A percentile compares a stretch with the other conserved stretches of the same genome.
These are phyloP conservation scores for Globisporangium apiculatum DNA, from an alignment of 352 stramenopile genomes.

Conservation along the genomic window DNA sequence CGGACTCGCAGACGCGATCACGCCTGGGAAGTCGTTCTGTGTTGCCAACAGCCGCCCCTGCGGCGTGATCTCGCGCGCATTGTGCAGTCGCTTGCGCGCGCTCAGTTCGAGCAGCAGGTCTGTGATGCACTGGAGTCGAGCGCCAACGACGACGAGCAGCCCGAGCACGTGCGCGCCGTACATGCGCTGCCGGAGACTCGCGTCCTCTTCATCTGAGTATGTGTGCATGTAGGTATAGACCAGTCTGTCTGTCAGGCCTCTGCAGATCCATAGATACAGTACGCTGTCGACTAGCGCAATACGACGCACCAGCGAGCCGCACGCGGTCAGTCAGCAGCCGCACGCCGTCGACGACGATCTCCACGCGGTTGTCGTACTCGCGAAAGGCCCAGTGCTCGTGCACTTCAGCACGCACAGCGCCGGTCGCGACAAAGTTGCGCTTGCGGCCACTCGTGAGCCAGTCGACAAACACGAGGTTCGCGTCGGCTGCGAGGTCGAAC, in stretches of 20 bases:
- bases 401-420: constrained; percentile 50
- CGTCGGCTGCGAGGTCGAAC: constrained; percentile 36
- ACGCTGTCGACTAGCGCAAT: neutral
- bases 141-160: constrained; percentile 56
- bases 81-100: constrained; percentile 68
- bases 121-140: constrained; percentile 42
- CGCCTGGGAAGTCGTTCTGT: constrained; percentile 32
- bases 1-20: constrained; percentile 71
- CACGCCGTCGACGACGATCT: constrained; percentile 48
- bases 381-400: constrained; percentile 77
- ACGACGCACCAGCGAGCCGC: constrained; percentile 38
- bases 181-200: constrained; percentile 68
- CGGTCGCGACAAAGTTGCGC: constrained; percentile 65
- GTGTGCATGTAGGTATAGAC: neutral
- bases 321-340: constrained; percentile 64
- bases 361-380: constrained; percentile 59
- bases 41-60: constrained; percentile 44
- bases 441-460: constrained; percentile 83
- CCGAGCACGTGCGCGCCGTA: constrained; percentile 67
- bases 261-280: neutral
- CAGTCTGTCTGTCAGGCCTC: neutral
- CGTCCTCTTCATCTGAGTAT: constrained; percentile 51
- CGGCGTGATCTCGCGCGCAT: constrained; percentile 60
- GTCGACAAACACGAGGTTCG: constrained; percentile 76
- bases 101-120: constrained; percentile 53